Conservation (phyloP, 148 eudicot genomes). For the Camellia lanceoleosa region DNA sequence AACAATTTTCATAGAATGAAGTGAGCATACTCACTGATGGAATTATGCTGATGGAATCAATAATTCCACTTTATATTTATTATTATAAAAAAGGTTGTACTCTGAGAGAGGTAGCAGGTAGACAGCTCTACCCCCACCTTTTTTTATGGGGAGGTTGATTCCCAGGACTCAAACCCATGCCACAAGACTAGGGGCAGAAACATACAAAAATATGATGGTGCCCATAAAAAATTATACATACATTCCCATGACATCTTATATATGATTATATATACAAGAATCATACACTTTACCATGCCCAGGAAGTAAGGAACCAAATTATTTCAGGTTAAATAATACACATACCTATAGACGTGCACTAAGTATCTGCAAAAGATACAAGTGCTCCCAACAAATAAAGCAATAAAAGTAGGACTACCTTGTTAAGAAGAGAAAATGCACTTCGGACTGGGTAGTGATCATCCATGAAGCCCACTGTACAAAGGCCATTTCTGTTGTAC, state of each 20-base stretch:
- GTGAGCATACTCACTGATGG: background rate
- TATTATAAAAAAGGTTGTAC: too few species aligned
- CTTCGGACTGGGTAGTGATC: constrained; percentile 97
- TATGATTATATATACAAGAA: background rate
- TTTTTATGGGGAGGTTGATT: too few species aligned
- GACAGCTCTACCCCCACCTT: too few species aligned
- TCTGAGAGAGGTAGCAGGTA: too few species aligned
- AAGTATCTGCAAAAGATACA: background rate
- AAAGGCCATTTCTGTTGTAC: constrained; percentile 78
- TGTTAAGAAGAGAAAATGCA: constrained; percentile 67
- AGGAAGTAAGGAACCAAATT: background rate
- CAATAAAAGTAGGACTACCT: constrained; percentile 31
- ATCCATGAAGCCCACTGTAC: constrained; percentile 92
- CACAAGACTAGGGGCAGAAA: too few species aligned
- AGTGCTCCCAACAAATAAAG: background rate
- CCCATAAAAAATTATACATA: too few species aligned
- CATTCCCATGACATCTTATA: too few species aligned
- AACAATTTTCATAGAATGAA: background rate
- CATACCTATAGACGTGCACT: too few species aligned
- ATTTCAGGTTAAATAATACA: background rate
- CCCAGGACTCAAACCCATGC: too few species aligned
- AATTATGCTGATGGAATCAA: background rate
- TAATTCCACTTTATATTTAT: background rate
- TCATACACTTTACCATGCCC: background rate
- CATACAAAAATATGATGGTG: too few species aligned